phyloP scores from a whole-genome alignment of 2,329 filamentous ascomycete species.

The Alternaria angustiovoidea region DNA sequence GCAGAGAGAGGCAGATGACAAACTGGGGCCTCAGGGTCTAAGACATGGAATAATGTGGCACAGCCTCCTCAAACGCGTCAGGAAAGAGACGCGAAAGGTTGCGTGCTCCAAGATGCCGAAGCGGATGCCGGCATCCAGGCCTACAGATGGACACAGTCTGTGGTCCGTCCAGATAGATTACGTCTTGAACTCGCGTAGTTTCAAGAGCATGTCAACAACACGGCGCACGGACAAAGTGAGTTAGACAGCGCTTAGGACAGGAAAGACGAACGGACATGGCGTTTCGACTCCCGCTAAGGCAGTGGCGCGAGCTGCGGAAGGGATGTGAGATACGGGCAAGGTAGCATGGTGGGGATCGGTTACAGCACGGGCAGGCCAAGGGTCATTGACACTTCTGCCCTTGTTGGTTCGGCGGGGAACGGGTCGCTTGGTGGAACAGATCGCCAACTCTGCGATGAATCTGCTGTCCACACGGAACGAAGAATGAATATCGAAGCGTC shows the following conservation, averaged over 20 bases:
- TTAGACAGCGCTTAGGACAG: slow-evolving; percentile 18
- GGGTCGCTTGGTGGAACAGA: slow-evolving; percentile 48
- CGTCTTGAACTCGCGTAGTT: slow-evolving; percentile 8
- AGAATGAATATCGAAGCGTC: slow-evolving; percentile 14
- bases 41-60: slow-evolving; percentile 45
- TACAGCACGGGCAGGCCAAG: slow-evolving; percentile 39
- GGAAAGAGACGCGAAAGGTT: slow-evolving; percentile 16
- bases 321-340: slow-evolving; percentile 48
- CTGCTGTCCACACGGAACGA: slow-evolving; percentile 27
- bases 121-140: slow-evolving; percentile 1
- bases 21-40: slow-evolving; percentile 37
- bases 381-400: slow-evolving; percentile 30
- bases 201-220: slow-evolving; percentile 12
- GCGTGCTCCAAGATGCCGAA: slow-evolving; percentile 9
- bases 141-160: slow-evolving; percentile 2
- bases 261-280: slow-evolving; percentile 39
- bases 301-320: slow-evolving; percentile 47
- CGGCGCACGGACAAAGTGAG: slow-evolving; percentile 11
- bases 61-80: slow-evolving; percentile 39
- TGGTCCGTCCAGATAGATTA: slow-evolving; percentile 2
- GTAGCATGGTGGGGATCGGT: slow-evolving; percentile 47
- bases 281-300: slow-evolving; percentile 41
- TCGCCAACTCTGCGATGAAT: slow-evolving; percentile 32
- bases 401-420: slow-evolving; percentile 42
- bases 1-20: slow-evolving; percentile 46